Evolutionary conservation across 257 asterid species (phyloP).

Genomic region (Voacanga thouarsii): DNA sequence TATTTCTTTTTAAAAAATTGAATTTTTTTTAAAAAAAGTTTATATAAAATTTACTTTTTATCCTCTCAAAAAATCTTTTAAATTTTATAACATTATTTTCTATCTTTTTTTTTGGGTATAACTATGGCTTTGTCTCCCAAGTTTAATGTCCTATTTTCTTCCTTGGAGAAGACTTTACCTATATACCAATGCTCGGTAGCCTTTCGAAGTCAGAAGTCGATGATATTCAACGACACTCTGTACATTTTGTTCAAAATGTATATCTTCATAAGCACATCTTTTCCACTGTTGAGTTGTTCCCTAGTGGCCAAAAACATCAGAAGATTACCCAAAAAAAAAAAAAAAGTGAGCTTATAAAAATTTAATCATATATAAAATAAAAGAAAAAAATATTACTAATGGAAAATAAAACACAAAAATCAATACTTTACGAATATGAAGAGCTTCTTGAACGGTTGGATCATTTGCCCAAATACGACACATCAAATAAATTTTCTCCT

Average conservation of each 20-base stretch:
- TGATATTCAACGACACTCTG: slow-evolving; percentile 14
- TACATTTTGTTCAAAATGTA: background rate
- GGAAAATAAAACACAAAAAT: background rate
- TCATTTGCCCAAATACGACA: background rate
- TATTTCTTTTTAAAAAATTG: no score
- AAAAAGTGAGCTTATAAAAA: background rate
- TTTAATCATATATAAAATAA: background rate
- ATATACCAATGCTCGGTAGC: slow-evolving; percentile 19
- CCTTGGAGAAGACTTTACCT: slow-evolving; percentile 1
- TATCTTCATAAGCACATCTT: slow-evolving; percentile 3
- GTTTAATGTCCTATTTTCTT: no score
- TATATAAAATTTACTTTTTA: no score
- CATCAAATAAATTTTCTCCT: background rate
- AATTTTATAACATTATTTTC: no score
- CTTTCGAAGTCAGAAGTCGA: slow-evolving; percentile 11
- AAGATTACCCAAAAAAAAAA: background rate
- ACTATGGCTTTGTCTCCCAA: no score
- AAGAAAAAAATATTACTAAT: background rate
- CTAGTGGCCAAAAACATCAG: background rate
- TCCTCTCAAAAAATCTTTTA: no score
- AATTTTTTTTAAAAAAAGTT: no score
- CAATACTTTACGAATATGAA: slow-evolving; percentile 19
- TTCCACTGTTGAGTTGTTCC: slow-evolving; percentile 14
- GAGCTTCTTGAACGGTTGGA: slow-evolving; percentile 21
- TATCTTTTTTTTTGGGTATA: no score